Percentiles rank a stretch among this genome's conserved stretches.
Evolutionary conservation across 2,329 filamentous ascomycete genomes (phyloP).

Genomic region (Cytospora leucostoma): DNA sequence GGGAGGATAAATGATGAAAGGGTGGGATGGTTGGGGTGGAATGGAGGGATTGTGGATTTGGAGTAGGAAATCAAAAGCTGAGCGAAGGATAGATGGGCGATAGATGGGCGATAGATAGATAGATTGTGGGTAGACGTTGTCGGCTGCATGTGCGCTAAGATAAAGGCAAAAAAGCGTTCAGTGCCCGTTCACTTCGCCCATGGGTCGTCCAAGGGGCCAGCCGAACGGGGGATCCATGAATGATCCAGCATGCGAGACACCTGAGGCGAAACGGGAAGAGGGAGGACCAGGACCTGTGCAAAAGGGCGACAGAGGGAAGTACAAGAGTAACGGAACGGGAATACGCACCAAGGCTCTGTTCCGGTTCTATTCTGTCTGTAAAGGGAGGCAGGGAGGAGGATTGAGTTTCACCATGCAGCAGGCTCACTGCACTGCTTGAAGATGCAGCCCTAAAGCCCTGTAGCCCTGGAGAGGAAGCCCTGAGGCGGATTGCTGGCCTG

Average conservation of each 20-base stretch:
- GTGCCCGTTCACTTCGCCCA: slow-evolving; percentile 20
- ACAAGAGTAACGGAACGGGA: not conserved
- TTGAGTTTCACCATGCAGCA: not conserved
- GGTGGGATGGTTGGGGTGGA: not conserved
- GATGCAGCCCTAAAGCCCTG: no score
- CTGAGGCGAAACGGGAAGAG: slow-evolving; percentile 19
- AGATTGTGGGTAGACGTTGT: slow-evolving; percentile 21
- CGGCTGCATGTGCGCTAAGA: slow-evolving; percentile 27
- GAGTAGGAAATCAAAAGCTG: slow-evolving; percentile 11
- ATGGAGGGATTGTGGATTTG: slow-evolving; percentile 17
- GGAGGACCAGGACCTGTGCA: slow-evolving; percentile 16
- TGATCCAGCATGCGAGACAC: slow-evolving; percentile 25
- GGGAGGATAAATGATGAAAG: not conserved
- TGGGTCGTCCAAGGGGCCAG: slow-evolving; percentile 17
- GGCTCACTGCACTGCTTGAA: not conserved
- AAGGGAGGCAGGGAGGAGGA: not conserved
- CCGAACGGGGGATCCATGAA: not conserved
- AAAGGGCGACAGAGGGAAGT: not conserved
- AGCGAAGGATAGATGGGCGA: slow-evolving; percentile 3
- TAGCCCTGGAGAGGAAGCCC: not conserved
- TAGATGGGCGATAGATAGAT: not conserved
- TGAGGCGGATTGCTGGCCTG: not conserved
- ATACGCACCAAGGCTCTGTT: not conserved
- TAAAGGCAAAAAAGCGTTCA: slow-evolving; percentile 17
- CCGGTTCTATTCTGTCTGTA: not conserved